Conservation (phyloP, 305 asterid genomes). For the Coffea humblotiana region DNA sequence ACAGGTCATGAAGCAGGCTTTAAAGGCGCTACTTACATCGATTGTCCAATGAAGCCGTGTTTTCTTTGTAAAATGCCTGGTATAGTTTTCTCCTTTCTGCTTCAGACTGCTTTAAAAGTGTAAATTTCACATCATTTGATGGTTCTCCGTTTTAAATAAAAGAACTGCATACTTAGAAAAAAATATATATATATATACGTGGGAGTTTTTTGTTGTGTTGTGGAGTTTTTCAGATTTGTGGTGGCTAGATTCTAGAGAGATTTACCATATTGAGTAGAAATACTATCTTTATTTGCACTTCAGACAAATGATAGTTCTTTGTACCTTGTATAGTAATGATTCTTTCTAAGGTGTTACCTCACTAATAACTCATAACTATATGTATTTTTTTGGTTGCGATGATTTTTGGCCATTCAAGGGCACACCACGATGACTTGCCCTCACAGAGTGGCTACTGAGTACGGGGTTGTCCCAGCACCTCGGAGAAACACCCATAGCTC, state of each 20-base stretch:
- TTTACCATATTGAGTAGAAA: not conserved
- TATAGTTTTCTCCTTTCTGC: slow-evolving; percentile 12
- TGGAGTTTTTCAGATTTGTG: too few species aligned
- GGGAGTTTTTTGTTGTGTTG: too few species aligned
- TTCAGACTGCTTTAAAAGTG: not conserved
- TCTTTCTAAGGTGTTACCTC: too few species aligned
- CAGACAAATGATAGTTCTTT: not conserved
- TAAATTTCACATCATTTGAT: too few species aligned
- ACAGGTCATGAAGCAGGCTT: slow-evolving; percentile 98
- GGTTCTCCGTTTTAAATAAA: too few species aligned
- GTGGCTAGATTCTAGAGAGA: not conserved
- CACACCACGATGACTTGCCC: slow-evolving; percentile 93
- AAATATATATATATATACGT: too few species aligned
- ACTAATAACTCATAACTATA: too few species aligned
- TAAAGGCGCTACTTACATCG: slow-evolving; percentile 91
- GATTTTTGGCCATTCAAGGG: slow-evolving; percentile 47
- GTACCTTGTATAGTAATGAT: too few species aligned
- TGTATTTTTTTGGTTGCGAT: too few species aligned
- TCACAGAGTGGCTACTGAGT: slow-evolving; percentile 84
- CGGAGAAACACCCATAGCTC: slow-evolving; percentile 50
- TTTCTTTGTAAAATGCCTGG: slow-evolving; percentile 98
- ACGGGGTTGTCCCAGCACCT: slow-evolving; percentile 74
- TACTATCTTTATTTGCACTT: not conserved
- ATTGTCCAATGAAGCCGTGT: slow-evolving; percentile 99
- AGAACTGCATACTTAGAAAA: too few species aligned